Base-by-base conservation (phyloP, 2,329 filamentous ascomycete genomes). In the Diaporthe helianthi region DNA sequence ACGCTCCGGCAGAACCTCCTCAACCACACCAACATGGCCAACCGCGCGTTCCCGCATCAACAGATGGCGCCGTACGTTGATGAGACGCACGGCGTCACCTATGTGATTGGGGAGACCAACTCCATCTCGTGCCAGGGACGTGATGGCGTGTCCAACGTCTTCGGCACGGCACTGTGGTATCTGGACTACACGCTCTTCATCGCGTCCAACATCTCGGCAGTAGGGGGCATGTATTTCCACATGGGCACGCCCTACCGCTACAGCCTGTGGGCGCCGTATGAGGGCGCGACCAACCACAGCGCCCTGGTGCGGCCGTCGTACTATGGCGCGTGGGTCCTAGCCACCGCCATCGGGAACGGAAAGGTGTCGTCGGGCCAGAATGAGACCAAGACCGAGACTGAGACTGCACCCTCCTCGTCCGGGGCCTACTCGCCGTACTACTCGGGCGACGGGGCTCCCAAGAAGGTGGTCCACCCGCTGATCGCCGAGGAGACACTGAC, bases 191-290 rank as follows among this genome's bases (percentile, higher is more conserved):
- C 38, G 7, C 54, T 68, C 24, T 68, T 63, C 66, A 51, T 60
- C 33, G 54, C 53, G 31, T 60, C 58, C 66, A 68, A 68, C 54
- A 60, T 68, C 53, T 49, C 55, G 1, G 54, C 54, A 1, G 66
- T 68, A 17, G 58, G 58, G 15, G 58, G 58, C n/a, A 61, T 61
- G 58, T 68, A 63, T 12, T 68, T 68, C 36, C 66, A 68, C 66
- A 41, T 60, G 44, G 75, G 75, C 13, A 75, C 74, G 0, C 70
- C 55, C 33, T 76, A 73, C 52, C 71, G 72, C 17, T 76, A 76
- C 66, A 71, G 69, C 12, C 60, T 73, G 15, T 76, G 74, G 75
- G 72, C 73, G 41, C 75, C 75, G 2, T 67, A 74, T 36, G 54
- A 47, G 19, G 69, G 53, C 12, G 58, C 58, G 24, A 69, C 68